phyloP scores from a whole-genome alignment of 2,329 filamentous ascomycete genomes.

The Lachnellula willkommii region DNA sequence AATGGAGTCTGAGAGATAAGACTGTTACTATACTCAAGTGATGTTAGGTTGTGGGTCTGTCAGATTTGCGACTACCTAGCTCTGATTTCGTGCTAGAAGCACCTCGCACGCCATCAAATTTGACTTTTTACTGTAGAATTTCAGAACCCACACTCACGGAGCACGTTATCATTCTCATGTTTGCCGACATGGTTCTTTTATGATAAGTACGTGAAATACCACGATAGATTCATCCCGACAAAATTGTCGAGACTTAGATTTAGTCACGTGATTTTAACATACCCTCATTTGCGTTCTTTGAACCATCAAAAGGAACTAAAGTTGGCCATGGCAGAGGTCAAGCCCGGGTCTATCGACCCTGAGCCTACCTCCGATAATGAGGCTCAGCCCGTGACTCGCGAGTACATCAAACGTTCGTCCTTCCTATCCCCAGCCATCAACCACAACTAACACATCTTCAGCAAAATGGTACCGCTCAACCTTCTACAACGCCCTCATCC shows the following conservation, averaged over 20 bases:
- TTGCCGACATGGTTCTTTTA: too few species aligned
- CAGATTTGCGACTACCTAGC: background rate
- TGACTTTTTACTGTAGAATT: background rate
- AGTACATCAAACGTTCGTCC: constrained; percentile 14
- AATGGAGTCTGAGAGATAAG: too few species aligned
- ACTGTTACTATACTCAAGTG: background rate
- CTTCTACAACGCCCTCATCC: constrained; percentile 66
- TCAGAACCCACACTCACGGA: too few species aligned
- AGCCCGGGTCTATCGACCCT: constrained; percentile 7
- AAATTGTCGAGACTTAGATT: background rate
- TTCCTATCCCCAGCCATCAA: background rate
- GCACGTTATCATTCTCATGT: too few species aligned
- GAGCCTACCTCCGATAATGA: constrained; percentile 17
- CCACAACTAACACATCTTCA: background rate
- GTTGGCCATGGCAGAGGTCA: background rate
- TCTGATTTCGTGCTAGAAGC: background rate
- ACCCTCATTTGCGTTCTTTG: too few species aligned
- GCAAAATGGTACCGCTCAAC: constrained; percentile 64
- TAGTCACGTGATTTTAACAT: background rate
- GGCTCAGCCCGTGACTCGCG: constrained; percentile 7
- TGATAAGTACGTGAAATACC: too few species aligned
- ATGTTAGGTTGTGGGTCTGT: background rate
- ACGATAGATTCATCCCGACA: too few species aligned
- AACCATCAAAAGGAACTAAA: background rate
- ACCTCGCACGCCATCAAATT: background rate